Evolutionary conservation across 768 basidiomycete species (phyloP), one percentile per base, ranked within the genome.

Genomic region (Leccinum barrowsii): DNA sequence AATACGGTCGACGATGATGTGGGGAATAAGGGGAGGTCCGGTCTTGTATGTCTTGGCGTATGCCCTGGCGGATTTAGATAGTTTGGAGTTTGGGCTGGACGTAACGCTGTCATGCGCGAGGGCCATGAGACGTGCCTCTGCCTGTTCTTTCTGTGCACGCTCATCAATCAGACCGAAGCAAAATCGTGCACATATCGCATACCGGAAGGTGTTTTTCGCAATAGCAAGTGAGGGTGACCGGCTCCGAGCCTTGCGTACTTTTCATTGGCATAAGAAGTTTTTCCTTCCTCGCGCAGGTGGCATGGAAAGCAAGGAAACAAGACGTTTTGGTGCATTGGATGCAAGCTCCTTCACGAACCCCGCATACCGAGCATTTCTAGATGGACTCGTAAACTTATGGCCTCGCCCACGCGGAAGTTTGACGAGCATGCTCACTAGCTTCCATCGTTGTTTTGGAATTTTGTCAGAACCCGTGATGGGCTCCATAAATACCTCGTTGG

Each of bases 401-500:
- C 54, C 34, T 52, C 28, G n/a, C 1, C 2, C 12, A 53, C 5
- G 26, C 58, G 53, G 24, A 51, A 17, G 54, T 4, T 17, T 13
- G 42, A 48, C 56, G 12, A 44, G 24, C 19, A 66, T 32, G 72
- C 92, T 67, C 57, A 97, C 95, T 66, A 99, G 80, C 73, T 89
- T 97, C 96, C 95, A 98, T 8, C 96, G 80, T 65, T 85, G 86
- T 69, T 94, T 98, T 1, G 89, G 85, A 49, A 99, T 90, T 61
- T 78, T 83, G 52, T 98, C 92, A 0, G 93, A 81, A 4, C 92
- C 92, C 2, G 92, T 91, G 28, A 99, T 86, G 11, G 97, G 97
- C 67, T 99, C 97, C 97, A 98, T 98, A 70, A 98, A 97, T 11
- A 94, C 89, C 46, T 94, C 89, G 71, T 98, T 98, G 19, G 87